These are phyloP conservation scores for Fusarium acutatum DNA, from an alignment of 2,329 filamentous ascomycete genomes.

Conservation along the genomic window DNA sequence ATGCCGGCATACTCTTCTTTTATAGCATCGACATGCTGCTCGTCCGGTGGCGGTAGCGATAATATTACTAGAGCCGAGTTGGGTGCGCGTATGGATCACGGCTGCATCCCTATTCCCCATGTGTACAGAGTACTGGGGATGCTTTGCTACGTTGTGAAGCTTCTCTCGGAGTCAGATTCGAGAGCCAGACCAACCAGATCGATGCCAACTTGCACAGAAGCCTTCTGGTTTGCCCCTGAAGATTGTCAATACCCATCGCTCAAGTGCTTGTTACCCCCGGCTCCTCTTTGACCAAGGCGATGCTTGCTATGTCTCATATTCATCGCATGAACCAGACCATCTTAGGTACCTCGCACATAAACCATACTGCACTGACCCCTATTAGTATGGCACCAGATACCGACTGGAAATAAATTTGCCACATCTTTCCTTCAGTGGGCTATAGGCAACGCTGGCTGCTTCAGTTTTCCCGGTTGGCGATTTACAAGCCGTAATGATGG, in stretches of 20 bases:
- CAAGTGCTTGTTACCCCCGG: fast-evolving
- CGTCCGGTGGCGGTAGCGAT: fast-evolving
- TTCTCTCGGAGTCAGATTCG: not conserved
- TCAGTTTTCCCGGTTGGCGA: fast-evolving
- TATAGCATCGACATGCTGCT: not conserved
- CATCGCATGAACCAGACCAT: too few relatives aligned
- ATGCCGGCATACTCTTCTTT: fast-evolving
- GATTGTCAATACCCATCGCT: not conserved
- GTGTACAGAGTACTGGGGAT: not conserved
- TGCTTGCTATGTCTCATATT: not conserved
- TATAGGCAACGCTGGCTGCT: not conserved
- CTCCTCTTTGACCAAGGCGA: fast-evolving
- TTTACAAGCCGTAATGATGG: not conserved
- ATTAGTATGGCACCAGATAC: not conserved
- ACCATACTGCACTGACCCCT: fast-evolving
- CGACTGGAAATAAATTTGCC: not conserved
- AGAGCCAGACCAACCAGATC: fast-evolving
- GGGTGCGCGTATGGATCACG: fast-evolving
- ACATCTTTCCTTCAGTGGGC: too few relatives aligned
- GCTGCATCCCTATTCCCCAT: fast-evolving
- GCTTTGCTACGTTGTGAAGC: fast-evolving
- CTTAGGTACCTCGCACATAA: fast-evolving
- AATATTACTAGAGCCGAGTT: fast-evolving
- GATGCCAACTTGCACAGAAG: not conserved
- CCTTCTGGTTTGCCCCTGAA: fast-evolving